Percentiles rank a stretch among this genome's conserved stretches.
Evolutionary conservation across 345 rosid genomes (phyloP).

Genomic region (Linum usitatissimum): DNA sequence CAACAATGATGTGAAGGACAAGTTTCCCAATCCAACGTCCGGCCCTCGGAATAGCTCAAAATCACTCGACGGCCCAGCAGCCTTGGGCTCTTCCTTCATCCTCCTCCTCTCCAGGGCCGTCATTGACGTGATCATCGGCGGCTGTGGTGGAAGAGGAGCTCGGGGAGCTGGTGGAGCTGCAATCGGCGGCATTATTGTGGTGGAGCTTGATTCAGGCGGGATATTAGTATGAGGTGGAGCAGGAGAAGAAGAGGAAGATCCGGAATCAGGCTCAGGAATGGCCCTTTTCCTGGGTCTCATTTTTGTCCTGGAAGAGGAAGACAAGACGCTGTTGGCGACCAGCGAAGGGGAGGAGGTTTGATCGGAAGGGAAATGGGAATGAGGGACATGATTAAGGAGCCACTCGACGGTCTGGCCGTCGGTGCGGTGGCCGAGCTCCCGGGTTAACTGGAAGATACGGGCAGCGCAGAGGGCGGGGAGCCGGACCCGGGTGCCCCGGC

Average conservation of each 20-base stretch:
- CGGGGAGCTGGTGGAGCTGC: not conserved
- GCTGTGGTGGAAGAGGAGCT: not conserved
- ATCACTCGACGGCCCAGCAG: not conserved
- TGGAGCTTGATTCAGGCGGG: not conserved
- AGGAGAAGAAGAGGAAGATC: not conserved
- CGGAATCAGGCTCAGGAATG: not conserved
- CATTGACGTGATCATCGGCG: too few species aligned
- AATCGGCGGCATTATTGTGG: not conserved
- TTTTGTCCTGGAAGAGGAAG: not conserved
- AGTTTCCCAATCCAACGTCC: not conserved
- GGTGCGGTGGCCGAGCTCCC: constrained; percentile 18
- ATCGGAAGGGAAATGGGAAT: constrained; percentile 5
- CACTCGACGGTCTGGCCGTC: constrained; percentile 27
- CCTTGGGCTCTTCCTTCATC: not conserved
- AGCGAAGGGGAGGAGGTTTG: not conserved
- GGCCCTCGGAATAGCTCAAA: not conserved
- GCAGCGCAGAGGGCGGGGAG: constrained; percentile 13
- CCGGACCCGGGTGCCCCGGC: constrained; percentile 16
- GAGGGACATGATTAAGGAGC: constrained; percentile 22
- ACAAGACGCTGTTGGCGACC: not conserved
- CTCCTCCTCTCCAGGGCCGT: too few species aligned
- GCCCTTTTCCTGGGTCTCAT: not conserved
- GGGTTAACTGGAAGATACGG: constrained; percentile 21
- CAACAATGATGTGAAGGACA: constrained; percentile 9
- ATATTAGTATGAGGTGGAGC: not conserved